Base-by-base conservation (phyloP, 192 early-diverging fungal species). In the Coemansia sp. region DNA sequence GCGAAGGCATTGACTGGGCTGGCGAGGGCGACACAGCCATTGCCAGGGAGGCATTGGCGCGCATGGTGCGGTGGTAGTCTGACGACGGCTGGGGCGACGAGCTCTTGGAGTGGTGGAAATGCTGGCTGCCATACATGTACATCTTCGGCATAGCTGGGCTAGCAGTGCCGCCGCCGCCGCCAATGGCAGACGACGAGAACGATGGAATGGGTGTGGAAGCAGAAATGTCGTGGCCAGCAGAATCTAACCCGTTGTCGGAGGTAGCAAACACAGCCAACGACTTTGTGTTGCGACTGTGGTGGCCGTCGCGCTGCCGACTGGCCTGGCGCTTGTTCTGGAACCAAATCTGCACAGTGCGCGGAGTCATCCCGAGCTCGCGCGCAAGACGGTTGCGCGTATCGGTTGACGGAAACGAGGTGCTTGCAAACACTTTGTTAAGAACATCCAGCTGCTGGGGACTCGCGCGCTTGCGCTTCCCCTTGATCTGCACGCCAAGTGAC, bases 251-350 rank as follows among this genome's bases (percentile, higher is more conserved):
- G 60, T 47, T 63, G 61, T 67, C 41, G 56, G 56, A 42, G 22
- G 78, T 55, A 15, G 63, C 37, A 18, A 65, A 66, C 32, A 69
- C 61, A 6, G 72, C 65, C 72, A 78, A 74, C 13, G 74, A 72
- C 69, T 77, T 80, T 66, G 69, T 78, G 66, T 73, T 77, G 69
- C 75, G 76, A 73, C 71, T 72, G 65, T 75, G 82, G 65, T 84
- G 74, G 59, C 77, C 73, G 66, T 78, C 81, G 58, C 87, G 78
- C 71, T 87, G 85, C 36, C 87, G 85, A 47, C 88, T 87, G 56
- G 87, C 88, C 71, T 96, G 94, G 40, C 96, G 87, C 71, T 89
- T 90, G 85, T 98, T 98, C 76, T 98, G 96, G 77, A 98, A 98
- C 96, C 96, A 98, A 59, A 98, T 93, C 81, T 98, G 96, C 19